Percentiles rank a stretch among this genome's conserved stretches.
These are phyloP conservation scores for Sarcodon aspratus DNA, from an alignment of 768 basidiomycete genomes.

Conservation along the genomic window DNA sequence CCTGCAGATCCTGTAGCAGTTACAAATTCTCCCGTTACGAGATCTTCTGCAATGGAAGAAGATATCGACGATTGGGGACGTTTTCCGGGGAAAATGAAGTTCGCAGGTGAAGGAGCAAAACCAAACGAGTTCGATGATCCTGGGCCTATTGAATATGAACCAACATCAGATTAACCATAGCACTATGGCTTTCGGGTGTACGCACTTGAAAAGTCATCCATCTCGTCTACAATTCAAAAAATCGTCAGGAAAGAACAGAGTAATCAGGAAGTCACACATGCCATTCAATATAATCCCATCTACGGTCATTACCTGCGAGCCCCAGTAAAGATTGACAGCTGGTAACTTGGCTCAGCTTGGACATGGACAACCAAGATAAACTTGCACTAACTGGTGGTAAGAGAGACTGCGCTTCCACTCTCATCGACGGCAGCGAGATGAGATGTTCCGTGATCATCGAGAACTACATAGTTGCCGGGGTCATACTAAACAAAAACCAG, in stretches of 20 bases:
- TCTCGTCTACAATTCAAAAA: slow-evolving; percentile 14
- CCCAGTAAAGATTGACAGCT: slow-evolving; percentile 16
- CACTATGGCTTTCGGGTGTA: neutral
- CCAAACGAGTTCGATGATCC: slow-evolving; percentile 21
- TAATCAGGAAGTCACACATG: neutral
- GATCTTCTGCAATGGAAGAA: slow-evolving; percentile 25
- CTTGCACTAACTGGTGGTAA: slow-evolving; percentile 12
- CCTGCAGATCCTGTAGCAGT: slow-evolving; percentile 27
- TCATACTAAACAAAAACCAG: slow-evolving; percentile 16
- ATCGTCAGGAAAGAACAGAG: neutral
- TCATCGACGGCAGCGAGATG: slow-evolving; percentile 24
- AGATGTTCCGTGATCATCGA: slow-evolving; percentile 23
- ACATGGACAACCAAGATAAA: neutral
- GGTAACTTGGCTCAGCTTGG: neutral
- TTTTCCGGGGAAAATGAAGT: slow-evolving; percentile 23
- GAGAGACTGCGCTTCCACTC: slow-evolving; percentile 16
- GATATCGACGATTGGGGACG: slow-evolving; percentile 21
- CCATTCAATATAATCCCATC: slow-evolving; percentile 12
- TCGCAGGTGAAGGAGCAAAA: slow-evolving; percentile 23
- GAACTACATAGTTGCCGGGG: slow-evolving; percentile 16
- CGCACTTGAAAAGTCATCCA: slow-evolving; percentile 17
- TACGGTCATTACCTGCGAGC: slow-evolving; percentile 15
- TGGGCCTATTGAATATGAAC: slow-evolving; percentile 5
- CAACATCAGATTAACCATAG: neutral
- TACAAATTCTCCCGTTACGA: slow-evolving; percentile 19